Base-by-base conservation (phyloP, 2,329 filamentous ascomycete species). In the Hortaea werneckii region DNA sequence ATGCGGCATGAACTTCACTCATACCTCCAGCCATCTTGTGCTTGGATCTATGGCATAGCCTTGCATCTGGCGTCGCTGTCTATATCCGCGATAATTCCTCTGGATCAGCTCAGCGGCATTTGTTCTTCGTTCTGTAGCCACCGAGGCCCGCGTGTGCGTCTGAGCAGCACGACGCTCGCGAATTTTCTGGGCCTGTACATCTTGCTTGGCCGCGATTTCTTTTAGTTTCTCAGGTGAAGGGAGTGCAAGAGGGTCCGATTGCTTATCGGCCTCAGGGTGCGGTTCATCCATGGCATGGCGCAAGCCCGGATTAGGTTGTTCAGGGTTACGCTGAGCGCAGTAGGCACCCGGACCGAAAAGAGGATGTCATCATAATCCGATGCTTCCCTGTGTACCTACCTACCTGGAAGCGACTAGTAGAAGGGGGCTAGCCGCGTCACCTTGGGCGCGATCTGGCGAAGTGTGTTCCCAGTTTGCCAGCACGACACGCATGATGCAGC, bases 51-150 rank as follows among this genome's bases (percentile, higher is more conserved):
- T 62, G 1, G 77, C 76, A 53, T 83, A 71, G 0, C 87, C 87
- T 37, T 77, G 65, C 55, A 92, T 71, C 62, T 87, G 81, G 41
- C 87, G 71, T 38, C 87, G 76, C 41, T 78, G 75, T 44, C 84
- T 76, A 63, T 94, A 86, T 5, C 87, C 86, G 30, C 87, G 76
- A 61, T 88, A 94, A 27, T 81, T 83, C 54, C 82, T 79, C 56
- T 66, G 63, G 20, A 66, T 65, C 43, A 63, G 44, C 49, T 57
- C 46, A 5, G 62, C 64, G 26, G 63, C 62, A 37, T 54, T 48
- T 11, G 42, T 42, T 37, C 45, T 42, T 42, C 45, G 41, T 8
- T 37, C 41, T 29, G 53, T 50, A 26, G 50, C 52, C 5, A 44
- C 30, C 40, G 35, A 27, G 9, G 27, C 43, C 37, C 37, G 29